phyloP scores from a whole-genome alignment of 129 eudicot genomes.

The Solidago caesia region DNA sequence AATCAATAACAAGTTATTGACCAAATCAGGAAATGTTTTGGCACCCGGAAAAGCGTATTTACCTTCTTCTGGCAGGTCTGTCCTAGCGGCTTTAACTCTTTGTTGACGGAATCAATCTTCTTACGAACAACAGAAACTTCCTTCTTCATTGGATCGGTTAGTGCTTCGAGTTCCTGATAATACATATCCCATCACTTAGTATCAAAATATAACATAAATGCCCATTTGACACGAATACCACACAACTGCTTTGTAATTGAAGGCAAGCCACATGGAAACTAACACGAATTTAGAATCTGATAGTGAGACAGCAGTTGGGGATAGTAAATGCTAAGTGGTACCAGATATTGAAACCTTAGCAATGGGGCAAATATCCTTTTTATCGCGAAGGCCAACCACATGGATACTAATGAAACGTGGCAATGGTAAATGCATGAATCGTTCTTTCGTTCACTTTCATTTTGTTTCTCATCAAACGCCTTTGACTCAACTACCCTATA shows the following conservation, averaged over 20 bases:
- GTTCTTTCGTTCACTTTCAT: background rate
- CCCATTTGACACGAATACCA: constrained; percentile 7
- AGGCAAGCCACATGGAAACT: constrained; percentile 23
- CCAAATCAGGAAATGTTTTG: background rate
- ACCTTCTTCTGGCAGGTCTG: constrained; percentile 94
- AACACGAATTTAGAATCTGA: constrained; percentile 16
- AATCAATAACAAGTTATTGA: constrained; percentile 21
- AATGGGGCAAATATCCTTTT: constrained; percentile 10
- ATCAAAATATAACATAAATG: background rate
- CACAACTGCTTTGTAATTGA: constrained; percentile 18
- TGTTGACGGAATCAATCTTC: constrained; percentile 83
- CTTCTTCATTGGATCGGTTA: constrained; percentile 94
- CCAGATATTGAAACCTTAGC: constrained; percentile 17
- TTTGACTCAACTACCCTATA: constrained; percentile 8
- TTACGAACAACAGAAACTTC: constrained; percentile 81
- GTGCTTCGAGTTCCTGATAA: constrained; percentile 77
- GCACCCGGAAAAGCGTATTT: background rate
- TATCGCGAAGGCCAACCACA: constrained; percentile 7
- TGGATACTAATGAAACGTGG: background rate
- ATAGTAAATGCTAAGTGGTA: constrained; percentile 34
- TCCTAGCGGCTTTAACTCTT: constrained; percentile 86
- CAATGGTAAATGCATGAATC: background rate
- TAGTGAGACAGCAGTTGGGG: constrained; percentile 6
- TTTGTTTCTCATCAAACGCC: background rate
- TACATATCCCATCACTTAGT: background rate